Conservation (phyloP, 768 basidiomycete species). For the Rhizopogon rudus region DNA sequence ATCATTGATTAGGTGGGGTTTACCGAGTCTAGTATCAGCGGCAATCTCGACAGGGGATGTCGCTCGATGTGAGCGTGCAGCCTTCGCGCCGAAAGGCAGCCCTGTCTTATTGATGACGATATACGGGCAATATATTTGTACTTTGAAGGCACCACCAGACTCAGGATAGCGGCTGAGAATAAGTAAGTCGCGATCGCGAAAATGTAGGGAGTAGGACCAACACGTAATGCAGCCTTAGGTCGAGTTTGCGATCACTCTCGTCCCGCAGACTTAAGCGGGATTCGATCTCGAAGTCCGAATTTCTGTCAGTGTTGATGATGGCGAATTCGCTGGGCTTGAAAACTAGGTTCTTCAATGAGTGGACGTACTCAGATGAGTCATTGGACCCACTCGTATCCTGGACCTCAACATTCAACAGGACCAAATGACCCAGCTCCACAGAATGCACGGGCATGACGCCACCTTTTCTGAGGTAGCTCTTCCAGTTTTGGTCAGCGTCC, state of each 20-base stretch:
- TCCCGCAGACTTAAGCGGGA: conserved; percentile 69
- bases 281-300: conserved; percentile 86
- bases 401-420: conserved; percentile 83
- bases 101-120: conserved; percentile 91
- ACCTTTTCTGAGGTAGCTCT: conserved; percentile 87
- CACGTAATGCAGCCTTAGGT: conserved; percentile 88
- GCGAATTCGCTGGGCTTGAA: conserved; percentile 95
- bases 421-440: conserved; percentile 84
- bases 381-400: conserved; percentile 77
- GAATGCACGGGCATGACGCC: conserved; percentile 97
- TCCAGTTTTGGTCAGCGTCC: conserved; percentile 90
- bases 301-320: conserved; percentile 92
- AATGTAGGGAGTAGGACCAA: conserved; percentile 35
- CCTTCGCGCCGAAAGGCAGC: conserved; percentile 71
- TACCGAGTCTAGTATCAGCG: conserved; percentile 71
- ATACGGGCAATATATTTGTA: conserved; percentile 91
- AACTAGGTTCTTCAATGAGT: conserved; percentile 36
- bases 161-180: conserved; percentile 65
- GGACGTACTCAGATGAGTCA: not conserved
- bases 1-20: conserved; percentile 6
- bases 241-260: conserved; percentile 65
- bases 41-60: conserved; percentile 73
- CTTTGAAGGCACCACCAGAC: conserved; percentile 93
- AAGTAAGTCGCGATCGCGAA: conserved; percentile 5
- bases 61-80: conserved; percentile 55